Percentiles rank a stretch among this genome's conserved stretches.
phyloP scores from a whole-genome alignment of 495 filamentous ascomycete species.

The Haplographium delicatum region DNA sequence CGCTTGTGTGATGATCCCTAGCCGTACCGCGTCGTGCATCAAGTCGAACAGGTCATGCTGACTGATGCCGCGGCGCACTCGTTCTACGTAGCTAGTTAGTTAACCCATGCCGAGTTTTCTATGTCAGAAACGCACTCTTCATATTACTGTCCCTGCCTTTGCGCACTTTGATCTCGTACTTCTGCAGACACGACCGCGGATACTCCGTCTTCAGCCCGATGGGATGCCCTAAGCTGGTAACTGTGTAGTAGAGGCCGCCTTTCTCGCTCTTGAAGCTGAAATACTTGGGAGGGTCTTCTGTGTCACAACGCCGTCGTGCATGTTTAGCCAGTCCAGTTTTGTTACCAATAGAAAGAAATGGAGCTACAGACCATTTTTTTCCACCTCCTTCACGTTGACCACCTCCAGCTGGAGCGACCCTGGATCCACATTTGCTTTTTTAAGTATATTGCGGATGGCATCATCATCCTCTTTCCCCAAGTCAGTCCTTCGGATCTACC shows the following conservation, averaged over 20 bases:
- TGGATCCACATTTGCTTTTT: constrained; percentile 10
- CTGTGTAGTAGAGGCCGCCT: constrained; percentile 30
- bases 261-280: constrained; percentile 24
- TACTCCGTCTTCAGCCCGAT: constrained; percentile 31
- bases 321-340: background rate
- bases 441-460: constrained; percentile 28
- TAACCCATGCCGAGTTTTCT: too few relatives aligned
- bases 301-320: background rate
- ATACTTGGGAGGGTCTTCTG: constrained; percentile 23
- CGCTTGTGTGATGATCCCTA: constrained; percentile 13
- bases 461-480: constrained; percentile 35
- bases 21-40: constrained; percentile 12
- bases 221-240: constrained; percentile 33
- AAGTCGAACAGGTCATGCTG: constrained; percentile 14
- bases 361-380: background rate
- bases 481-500: background rate
- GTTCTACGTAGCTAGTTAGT: too few relatives aligned
- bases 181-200: constrained; percentile 26
- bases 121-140: constrained; percentile 6
- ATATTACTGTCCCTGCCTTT: constrained; percentile 24
- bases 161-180: constrained; percentile 34
- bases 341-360: background rate
- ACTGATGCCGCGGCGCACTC: constrained; percentile 13
- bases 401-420: too few relatives aligned
- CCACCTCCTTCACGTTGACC: constrained; percentile 2